Percentiles rank a stretch among this genome's conserved stretches.
phyloP scores from a whole-genome alignment of 148 eudicot species.

The Vaccinium vitisidaea region DNA sequence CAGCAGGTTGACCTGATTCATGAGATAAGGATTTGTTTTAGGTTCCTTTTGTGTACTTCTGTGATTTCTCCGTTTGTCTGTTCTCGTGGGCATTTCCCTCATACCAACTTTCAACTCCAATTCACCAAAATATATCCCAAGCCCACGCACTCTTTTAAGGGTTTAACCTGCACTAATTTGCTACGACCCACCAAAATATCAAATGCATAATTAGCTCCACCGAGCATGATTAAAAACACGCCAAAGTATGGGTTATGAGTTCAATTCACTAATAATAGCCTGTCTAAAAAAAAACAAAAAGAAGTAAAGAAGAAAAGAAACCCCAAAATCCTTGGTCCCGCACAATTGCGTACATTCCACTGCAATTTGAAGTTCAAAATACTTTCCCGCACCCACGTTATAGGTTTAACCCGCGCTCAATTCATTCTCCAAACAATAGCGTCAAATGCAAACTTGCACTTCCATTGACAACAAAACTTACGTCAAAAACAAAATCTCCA shows the following conservation, averaged over 20 bases:
- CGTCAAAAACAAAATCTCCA: neutral
- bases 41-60: neutral
- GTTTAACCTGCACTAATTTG: neutral
- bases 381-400: neutral
- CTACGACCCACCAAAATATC: neutral
- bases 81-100: neutral
- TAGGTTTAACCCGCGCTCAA: neutral
- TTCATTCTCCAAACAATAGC: neutral
- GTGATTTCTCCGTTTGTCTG: neutral
- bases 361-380: neutral
- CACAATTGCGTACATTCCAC: neutral
- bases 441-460: neutral
- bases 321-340: neutral
- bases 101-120: neutral
- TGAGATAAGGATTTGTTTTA: no score
- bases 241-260: neutral
- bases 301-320: neutral
- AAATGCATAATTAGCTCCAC: constrained; percentile 7
- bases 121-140: neutral
- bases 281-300: neutral
- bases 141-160: neutral
- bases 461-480: neutral
- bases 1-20: no score
- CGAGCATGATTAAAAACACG: neutral
- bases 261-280: neutral